Percentiles rank a stretch among this genome's conserved stretches.
These are phyloP conservation scores for Ustilago loliicola DNA, from an alignment of 1,284 basidiomycete genomes.

Conservation along the genomic window DNA sequence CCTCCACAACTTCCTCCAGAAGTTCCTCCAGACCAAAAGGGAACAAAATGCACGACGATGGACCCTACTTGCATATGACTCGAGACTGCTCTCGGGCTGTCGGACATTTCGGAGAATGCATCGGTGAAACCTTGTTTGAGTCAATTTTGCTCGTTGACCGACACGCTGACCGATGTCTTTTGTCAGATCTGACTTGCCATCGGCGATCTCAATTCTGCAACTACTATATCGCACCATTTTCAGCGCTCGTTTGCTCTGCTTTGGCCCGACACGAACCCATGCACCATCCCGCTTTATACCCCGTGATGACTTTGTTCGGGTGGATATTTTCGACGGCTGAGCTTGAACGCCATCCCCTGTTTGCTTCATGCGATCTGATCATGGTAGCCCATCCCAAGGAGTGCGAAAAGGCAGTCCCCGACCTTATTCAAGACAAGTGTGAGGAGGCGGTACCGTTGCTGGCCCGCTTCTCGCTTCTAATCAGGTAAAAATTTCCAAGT, in stretches of 20 bases:
- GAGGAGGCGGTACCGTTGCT: not conserved
- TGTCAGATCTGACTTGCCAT: not conserved
- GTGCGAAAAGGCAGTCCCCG: no score
- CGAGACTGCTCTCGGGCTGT: conserved; percentile 15
- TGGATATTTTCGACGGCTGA: no score
- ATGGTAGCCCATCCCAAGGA: no score
- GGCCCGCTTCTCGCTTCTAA: not conserved
- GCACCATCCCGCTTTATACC: no score
- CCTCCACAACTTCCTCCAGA: conserved; percentile 4
- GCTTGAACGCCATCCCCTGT: no score
- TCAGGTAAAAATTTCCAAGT: no score
- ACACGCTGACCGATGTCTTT: not conserved
- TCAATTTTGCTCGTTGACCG: not conserved
- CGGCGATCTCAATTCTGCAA: not conserved
- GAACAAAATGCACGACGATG: not conserved
- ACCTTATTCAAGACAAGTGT: not conserved
- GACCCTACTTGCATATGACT: conserved; percentile 4
- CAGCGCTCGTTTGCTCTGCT: no score
- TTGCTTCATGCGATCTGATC: no score
- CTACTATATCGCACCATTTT: no score
- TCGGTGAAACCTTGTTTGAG: conserved; percentile 16
- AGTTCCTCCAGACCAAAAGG: not conserved
- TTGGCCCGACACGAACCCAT: no score
- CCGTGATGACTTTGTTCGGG: no score
- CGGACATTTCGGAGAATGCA: conserved; percentile 31